Conservation (phyloP, 305 asterid species). For the Solanum hybrid region DNA sequence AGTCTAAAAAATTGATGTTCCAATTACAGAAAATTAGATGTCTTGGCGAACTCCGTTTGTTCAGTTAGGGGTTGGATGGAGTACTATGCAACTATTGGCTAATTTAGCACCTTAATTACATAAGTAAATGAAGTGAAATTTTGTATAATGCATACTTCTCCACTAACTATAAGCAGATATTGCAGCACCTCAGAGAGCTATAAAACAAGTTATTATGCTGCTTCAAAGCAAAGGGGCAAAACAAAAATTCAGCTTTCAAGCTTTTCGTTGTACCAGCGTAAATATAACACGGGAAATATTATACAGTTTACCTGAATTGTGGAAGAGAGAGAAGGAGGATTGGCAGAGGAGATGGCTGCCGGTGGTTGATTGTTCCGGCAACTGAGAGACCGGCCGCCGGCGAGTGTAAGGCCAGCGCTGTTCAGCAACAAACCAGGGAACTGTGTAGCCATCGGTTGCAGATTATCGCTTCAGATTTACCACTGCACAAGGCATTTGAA, state of each 20-base stretch:
- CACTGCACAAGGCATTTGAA: not conserved
- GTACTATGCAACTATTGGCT: not conserved
- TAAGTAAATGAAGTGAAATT: not conserved
- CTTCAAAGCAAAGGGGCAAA: not conserved
- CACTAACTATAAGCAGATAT: not conserved
- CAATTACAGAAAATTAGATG: not conserved
- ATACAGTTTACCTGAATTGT: not conserved
- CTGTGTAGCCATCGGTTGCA: constrained; percentile 17
- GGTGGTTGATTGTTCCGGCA: constrained; percentile 2
- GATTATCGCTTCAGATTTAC: not conserved
- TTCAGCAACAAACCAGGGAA: constrained; percentile 32
- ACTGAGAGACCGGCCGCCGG: not conserved
- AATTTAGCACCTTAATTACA: not conserved
- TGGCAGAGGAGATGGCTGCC: not conserved
- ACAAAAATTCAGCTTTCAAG: not conserved
- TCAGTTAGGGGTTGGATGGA: not conserved
- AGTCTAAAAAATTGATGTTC: not conserved
- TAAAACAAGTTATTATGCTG: not conserved
- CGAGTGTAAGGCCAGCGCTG: constrained; percentile 18
- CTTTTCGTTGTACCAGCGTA: not conserved
- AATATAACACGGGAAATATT: not conserved
- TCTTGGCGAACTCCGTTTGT: not conserved
- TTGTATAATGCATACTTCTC: not conserved
- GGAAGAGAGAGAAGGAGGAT: constrained; percentile 2
- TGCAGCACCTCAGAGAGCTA: not conserved